These are phyloP conservation scores for Aureobasidium sp. DNA, from an alignment of 2,329 filamentous ascomycete species.

Conservation along the genomic window DNA sequence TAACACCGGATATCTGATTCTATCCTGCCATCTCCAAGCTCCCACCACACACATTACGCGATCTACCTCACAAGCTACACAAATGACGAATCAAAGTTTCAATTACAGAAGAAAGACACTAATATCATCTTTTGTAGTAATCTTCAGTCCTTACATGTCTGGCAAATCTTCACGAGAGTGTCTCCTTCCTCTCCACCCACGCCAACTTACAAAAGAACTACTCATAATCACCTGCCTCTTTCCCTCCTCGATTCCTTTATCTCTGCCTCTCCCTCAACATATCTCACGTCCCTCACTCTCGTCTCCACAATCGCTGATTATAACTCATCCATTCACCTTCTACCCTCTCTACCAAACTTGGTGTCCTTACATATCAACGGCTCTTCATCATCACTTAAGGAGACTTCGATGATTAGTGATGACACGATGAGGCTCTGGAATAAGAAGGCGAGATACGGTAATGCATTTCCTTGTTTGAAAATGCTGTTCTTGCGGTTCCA, in stretches of 20 bases:
- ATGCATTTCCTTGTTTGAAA: neutral
- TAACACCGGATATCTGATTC: neutral
- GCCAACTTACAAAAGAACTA: neutral
- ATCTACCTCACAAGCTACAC: neutral
- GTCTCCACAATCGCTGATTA: neutral
- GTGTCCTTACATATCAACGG: neutral
- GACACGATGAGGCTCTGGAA: neutral
- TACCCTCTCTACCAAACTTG: neutral
- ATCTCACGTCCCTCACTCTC: neutral
- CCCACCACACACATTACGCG: rapidly evolving
- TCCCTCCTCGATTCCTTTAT: neutral
- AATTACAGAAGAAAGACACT: neutral
- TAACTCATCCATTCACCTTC: neutral
- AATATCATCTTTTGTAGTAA: neutral
- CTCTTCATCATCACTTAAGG: neutral
- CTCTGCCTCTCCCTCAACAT: neutral
- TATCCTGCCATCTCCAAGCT: no score
- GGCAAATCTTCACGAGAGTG: neutral
- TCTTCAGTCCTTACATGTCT: neutral
- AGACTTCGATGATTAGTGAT: neutral
- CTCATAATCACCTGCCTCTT: neutral
- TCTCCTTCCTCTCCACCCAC: neutral
- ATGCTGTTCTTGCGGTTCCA: neutral
- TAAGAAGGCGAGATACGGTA: neutral
- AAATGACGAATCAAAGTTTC: no score